Evolutionary conservation across 2,329 filamentous ascomycete genomes (phyloP).

Genomic region (Monilinia vaccinii-corymbosi): DNA sequence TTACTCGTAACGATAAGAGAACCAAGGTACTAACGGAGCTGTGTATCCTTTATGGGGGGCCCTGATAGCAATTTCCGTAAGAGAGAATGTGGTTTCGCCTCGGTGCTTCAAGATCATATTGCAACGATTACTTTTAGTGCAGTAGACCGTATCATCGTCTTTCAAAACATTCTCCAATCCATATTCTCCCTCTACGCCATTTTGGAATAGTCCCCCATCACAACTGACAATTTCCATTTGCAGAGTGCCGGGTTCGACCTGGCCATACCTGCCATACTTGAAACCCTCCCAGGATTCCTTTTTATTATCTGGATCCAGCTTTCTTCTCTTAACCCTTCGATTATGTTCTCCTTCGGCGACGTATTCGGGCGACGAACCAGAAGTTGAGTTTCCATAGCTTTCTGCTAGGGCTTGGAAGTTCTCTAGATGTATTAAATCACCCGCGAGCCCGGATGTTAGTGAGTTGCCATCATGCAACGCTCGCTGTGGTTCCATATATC

Average conservation of each 20-base stretch:
- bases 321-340: conserved; percentile 57
- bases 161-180: conserved; percentile 73
- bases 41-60: conserved; percentile 74
- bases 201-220: conserved; percentile 66
- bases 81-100: conserved; percentile 68
- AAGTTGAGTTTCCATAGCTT: conserved; percentile 17
- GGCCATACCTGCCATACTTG: conserved; percentile 78
- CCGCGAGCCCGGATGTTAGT: conserved; percentile 7
- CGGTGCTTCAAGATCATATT: conserved; percentile 80
- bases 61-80: conserved; percentile 82
- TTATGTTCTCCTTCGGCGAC: conserved; percentile 34
- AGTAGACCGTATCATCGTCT: conserved; percentile 79
- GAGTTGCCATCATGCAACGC: conserved; percentile 3
- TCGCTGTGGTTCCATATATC: conserved; percentile 26
- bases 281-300: conserved; percentile 45
- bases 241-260: conserved; percentile 73
- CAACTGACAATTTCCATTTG: conserved; percentile 85
- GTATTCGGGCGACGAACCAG: conserved; percentile 19
- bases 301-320: conserved; percentile 55
- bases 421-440: conserved; percentile 23
- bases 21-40: conserved; percentile 60
- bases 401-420: conserved; percentile 20
- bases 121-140: conserved; percentile 78
- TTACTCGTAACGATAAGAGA: background rate
- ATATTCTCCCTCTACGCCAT: conserved; percentile 39